Percentiles rank a stretch among this genome's conserved stretches.
Conservation (phyloP, 495 filamentous ascomycete genomes). For the Amniculicola lignicola region DNA sequence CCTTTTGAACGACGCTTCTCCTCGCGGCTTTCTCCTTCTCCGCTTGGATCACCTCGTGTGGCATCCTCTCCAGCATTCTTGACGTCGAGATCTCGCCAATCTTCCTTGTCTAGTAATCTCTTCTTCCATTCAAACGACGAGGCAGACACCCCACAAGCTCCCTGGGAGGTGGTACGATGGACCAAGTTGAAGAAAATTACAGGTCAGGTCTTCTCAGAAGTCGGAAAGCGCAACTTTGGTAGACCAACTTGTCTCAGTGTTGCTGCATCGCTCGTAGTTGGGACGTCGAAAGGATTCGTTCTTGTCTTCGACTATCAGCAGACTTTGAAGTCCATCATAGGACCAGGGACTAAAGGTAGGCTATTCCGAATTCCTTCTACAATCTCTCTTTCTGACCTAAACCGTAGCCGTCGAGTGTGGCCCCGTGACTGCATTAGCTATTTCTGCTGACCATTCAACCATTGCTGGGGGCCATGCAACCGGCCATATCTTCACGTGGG, state of each 20-base stretch:
- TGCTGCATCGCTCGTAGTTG: constrained; percentile 83
- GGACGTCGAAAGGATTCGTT: constrained; percentile 90
- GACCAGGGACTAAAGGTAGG: constrained; percentile 87
- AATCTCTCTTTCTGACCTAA: background rate
- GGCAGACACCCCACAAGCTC: constrained; percentile 62
- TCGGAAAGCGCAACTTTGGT: constrained; percentile 88
- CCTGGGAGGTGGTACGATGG: constrained; percentile 97
- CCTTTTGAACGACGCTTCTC: constrained; percentile 95
- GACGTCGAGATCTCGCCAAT: constrained; percentile 69
- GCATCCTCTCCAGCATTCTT: constrained; percentile 83
- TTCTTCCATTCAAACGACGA: constrained; percentile 53
- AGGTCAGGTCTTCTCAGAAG: constrained; percentile 88
- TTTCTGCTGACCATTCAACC: constrained; percentile 91
- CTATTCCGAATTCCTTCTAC: background rate
- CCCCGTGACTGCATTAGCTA: constrained; percentile 77
- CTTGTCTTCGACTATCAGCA: constrained; percentile 97
- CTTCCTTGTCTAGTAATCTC: constrained; percentile 58
- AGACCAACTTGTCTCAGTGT: constrained; percentile 86
- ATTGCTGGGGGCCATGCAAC: constrained; percentile 85
- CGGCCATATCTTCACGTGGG: constrained; percentile 96
- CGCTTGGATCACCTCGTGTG: constrained; percentile 58
- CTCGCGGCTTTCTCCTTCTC: constrained; percentile 69
- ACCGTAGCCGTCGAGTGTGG: constrained; percentile 80
- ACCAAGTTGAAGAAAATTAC: constrained; percentile 88
- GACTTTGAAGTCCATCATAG: constrained; percentile 87